Base-by-base conservation (phyloP, 768 basidiomycete genomes). In the Tricholoma matsutake region DNA sequence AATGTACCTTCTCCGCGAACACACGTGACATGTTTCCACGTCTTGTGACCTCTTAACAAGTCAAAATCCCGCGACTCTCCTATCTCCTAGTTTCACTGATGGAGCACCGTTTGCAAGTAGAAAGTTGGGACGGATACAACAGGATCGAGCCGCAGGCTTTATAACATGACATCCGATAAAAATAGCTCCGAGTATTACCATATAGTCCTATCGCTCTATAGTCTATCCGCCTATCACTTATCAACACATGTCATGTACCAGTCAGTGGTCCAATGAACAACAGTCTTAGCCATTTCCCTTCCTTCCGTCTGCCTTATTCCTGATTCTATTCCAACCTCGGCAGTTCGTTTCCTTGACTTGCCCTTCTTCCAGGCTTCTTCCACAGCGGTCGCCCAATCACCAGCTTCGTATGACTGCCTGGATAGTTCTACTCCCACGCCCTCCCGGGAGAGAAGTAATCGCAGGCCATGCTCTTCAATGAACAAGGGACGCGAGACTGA, bases 381-480 rank as follows among this genome's bases (percentile, higher is more conserved):
- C 13, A 91, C 79, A 6, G 79, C 78, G 9, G 65, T 61, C 1
- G 88, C 85, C 90, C 90, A 92, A 57, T 88, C 83, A 8, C 90
- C 90, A n/a, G 73, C 77, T 69, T 91, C 90, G 65, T 91, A 91
- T 9, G 79, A 75, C 28, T 80, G 75, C 18, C 89, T 82, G 14
- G 82, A 75, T 35, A 92, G 79, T 71, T 90, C 88, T 31, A 91
- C 77, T 8, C 89, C 88, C 14, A 86, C 83, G 13, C 90, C 91
- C 49, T 87, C 83, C 22, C 74, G 75, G 39, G 83, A 77, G 39
- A 92, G 83, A 32, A 89, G 75, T 13, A 86, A 76, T 4, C 85
- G 83, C 32, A 93, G 76, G 3, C 91, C 91, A 65, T 89, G 86
- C 69, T 93, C 91, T 67, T 92, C 91, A 43, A 92, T 84, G 65